Evolutionary conservation across 2,329 filamentous ascomycete genomes (phyloP), one percentile per base, ranked within the genome.

Genomic region (Neofusicoccum sp.): DNA sequence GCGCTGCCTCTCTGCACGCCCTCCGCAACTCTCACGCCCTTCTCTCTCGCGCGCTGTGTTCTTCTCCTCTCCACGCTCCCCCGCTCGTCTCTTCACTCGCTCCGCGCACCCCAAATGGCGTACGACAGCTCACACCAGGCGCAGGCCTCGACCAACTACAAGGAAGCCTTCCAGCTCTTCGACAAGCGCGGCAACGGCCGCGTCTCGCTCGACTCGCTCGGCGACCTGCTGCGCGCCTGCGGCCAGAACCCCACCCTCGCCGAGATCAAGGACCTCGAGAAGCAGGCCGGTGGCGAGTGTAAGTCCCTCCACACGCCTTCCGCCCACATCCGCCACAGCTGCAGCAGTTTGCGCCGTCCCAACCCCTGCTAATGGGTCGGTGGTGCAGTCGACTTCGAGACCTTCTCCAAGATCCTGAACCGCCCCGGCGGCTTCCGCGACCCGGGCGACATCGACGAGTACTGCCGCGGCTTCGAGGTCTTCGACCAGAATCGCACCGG

Each of bases 401-500:
- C 92, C 67, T 99, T 99, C 83, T 87, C 90, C 77, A 95, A 95
- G 78, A 88, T 98, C 70, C 90, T 99, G 66, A 98, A 98, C 85
- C 90, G 95, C 66, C 95, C 95, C 36, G 93, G 93, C 74, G 95
- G 95, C 70, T 99, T 99, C 89, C 92, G 95, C 75, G 95, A 98
- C 71, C 93, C 95, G 2, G 95, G 95, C 75, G 93, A 97, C 80
- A 93, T 95, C 41, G 93, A 98, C 73, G 93, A 98, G 77, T 99
- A 99, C 80, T 96, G 93, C 79, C 90, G 93, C 64, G 95, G 95
- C 60, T 99, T 99, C 83, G 95, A 99, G 78, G 95, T 99, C 58
- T 99, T 99, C 71, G 95, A 99, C 80, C 99, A 99, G 80, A 95
- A 99, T 76, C 89, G 96, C 86, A 96, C 92, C 63, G 95, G 95